These are phyloP conservation scores for Actinomortierella wolfii DNA, from an alignment of 371 early-diverging fungal genomes.

Conservation along the genomic window DNA sequence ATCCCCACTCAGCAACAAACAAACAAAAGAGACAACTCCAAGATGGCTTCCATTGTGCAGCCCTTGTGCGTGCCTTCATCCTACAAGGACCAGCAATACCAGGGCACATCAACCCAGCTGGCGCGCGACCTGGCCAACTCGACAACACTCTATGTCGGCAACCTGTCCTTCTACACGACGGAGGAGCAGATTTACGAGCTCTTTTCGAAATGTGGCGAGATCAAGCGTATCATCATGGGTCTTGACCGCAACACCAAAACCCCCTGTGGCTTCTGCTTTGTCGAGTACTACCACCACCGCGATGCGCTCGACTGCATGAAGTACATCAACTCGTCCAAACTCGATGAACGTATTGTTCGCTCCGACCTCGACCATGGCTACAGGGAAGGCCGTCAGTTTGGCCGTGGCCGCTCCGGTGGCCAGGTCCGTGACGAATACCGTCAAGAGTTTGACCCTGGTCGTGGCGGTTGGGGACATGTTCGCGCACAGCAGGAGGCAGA, in stretches of 20 bases:
- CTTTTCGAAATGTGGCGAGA: slow-evolving; percentile 95
- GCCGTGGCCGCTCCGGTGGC: slow-evolving; percentile 95
- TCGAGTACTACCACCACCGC: slow-evolving; percentile 91
- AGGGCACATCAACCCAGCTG: slow-evolving; percentile 77
- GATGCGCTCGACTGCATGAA: slow-evolving; percentile 93
- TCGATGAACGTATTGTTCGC: slow-evolving; percentile 94
- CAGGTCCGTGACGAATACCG: slow-evolving; percentile 96
- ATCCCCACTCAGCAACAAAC: background rate
- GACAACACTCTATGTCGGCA: slow-evolving; percentile 96
- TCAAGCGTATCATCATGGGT: slow-evolving; percentile 99
- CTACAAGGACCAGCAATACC: slow-evolving; percentile 86
- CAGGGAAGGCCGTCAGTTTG: slow-evolving; percentile 95
- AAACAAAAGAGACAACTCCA: background rate
- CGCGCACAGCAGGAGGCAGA: slow-evolving; percentile 66
- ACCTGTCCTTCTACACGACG: slow-evolving; percentile 96
- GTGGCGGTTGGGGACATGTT: slow-evolving; percentile 96
- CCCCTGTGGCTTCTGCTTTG: slow-evolving; percentile 99
- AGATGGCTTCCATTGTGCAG: slow-evolving; percentile 73
- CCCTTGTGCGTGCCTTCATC: slow-evolving; percentile 84
- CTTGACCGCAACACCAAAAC: slow-evolving; percentile 92
- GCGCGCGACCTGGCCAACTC: slow-evolving; percentile 68
- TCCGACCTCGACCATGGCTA: slow-evolving; percentile 98
- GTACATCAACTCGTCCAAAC: slow-evolving; percentile 92
- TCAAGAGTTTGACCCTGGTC: slow-evolving; percentile 91
- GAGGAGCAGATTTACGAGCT: slow-evolving; percentile 98